Base-by-base conservation (phyloP, 139 green algal species). In the Prasinococcaceae sp. region DNA sequence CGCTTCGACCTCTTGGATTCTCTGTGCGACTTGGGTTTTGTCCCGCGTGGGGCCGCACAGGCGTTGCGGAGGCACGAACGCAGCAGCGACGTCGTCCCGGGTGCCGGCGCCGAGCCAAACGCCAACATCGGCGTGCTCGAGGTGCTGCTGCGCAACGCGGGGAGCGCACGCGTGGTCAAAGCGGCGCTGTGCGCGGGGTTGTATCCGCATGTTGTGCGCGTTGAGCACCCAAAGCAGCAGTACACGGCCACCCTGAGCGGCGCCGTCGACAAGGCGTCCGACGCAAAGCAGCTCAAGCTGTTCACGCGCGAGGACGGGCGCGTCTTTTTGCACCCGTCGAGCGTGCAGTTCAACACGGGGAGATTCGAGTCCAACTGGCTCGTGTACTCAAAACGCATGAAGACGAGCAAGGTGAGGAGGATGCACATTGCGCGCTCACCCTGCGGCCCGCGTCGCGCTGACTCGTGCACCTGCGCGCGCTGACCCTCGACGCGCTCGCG, bases 291-390 rank as follows among this genome's bases (percentile, higher is more conserved):
- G 54, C 40, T 88, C 29, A 80, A 80, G 56, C 80, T 85, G 44
- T 93, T 79, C 63, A 77, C 82, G 32, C 53, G 65, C 1, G 53
- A 61, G 30, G 53, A 73, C 41, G 83, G 82, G 3, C 80, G 89
- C 20, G 76, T 89, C 2, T 98, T 94, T 63, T 65, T 96, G 16
- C 90, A 98, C 60, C 90, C 90, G 3, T 68, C 69, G 29, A 89
- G 74, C 4, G 53, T 90, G 38, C 84, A 83, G 68, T 94, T 96
- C 58, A 48, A 58, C 9, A 30, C 60, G 40, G 74, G 72, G n/a
- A 69, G 65, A 32, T 89, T 74, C 58, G 69, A 72, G 33, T 63
- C 35, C 26, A 41, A 22, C 5, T 75, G 66, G 69, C 26, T 78
- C 17, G 50, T 76, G 33, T 77, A 75, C 65, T n/a, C n/a, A n/a